Base-by-base conservation (phyloP, 2,329 filamentous ascomycete genomes). In the Aspergillus proliferans region DNA sequence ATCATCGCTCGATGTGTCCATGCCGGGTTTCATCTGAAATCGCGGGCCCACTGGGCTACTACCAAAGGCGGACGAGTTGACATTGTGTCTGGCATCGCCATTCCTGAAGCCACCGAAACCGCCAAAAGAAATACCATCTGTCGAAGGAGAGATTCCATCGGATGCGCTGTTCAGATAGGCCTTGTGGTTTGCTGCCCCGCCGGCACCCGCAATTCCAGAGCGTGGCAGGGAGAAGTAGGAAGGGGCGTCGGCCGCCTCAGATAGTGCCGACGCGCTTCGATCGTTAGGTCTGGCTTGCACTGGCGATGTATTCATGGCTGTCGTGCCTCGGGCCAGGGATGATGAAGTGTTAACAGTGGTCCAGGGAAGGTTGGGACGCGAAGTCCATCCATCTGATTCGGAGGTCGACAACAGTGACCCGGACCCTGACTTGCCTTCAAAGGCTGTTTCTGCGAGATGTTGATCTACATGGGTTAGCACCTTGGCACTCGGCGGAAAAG, bases 401-500 rank as follows among this genome's bases (percentile, higher is more conserved):
- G 86, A 87, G 39, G 83, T 81, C 41, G 81, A 77, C 51, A 87
- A 76, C 36, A 90, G 74, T 50, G 85, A 86, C 52, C 83, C 78
- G 5, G 86, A 88, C 44, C 86, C 86, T 3, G 82, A 83, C 60
- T 84, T 81, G 47, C 73, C 76, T 56, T 80, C 78, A 36, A 76
- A 68, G 8, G 54, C 60, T 33, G 54, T 57, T 2, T 70, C 59
- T 12, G 51, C 30, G 9, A 57, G 55, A 48, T 59, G 57, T 53
- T 64, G 60, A 46, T 67, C 65, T 67, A 39, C 7, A 24, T 12
- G 14, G 45, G 26, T 51, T 43, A 45, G 47, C 38, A 40, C 6
- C 15, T 36, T 15, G 14, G 2, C 34, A n/a, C 34, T n/a, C 3
- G 14, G 7, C 34, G 7, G 14, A 44, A n/a, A 42, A 47, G 10